phyloP scores from a whole-genome alignment of 192 early-diverging fungal genomes.

The Dispira simplex region DNA sequence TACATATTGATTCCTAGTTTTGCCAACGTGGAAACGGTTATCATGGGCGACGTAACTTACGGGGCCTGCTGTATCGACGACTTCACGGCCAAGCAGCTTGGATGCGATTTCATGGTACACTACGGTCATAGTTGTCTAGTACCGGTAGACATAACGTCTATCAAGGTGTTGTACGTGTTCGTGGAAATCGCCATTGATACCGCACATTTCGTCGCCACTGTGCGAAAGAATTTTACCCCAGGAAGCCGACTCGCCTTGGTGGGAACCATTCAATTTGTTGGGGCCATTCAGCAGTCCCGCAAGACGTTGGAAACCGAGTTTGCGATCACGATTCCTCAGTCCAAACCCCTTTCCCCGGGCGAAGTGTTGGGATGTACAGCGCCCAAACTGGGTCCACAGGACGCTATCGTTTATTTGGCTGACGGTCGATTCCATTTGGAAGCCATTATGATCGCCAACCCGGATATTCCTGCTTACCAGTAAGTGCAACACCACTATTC shows the following conservation, averaged over 20 bases:
- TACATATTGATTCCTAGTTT: constrained; percentile 26
- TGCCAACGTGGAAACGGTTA: constrained; percentile 73
- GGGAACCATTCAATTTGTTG: constrained; percentile 88
- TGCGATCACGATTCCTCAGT: constrained; percentile 66
- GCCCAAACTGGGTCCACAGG: constrained; percentile 58
- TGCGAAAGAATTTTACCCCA: constrained; percentile 69
- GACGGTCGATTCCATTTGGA: constrained; percentile 98
- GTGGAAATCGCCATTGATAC: constrained; percentile 96
- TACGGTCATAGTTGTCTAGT: constrained; percentile 98
- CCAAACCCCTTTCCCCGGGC: constrained; percentile 88
- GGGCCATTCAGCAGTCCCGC: constrained; percentile 49
- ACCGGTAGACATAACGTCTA: constrained; percentile 84
- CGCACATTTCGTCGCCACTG: constrained; percentile 80
- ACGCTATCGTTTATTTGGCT: constrained; percentile 69
- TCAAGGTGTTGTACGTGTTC: constrained; percentile 96
- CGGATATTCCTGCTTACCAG: constrained; percentile 61
- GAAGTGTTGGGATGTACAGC: constrained; percentile 95
- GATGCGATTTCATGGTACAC: constrained; percentile 96
- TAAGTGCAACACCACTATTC: not conserved
- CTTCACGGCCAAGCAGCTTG: constrained; percentile 78
- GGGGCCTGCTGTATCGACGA: constrained; percentile 99
- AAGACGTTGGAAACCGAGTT: constrained; percentile 45
- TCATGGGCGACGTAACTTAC: constrained; percentile 99
- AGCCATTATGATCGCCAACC: constrained; percentile 98
- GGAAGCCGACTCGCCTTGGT: constrained; percentile 67